Percentiles rank a stretch among this genome's conserved stretches.
These are phyloP conservation scores for Dichotomopilus funicola DNA, from an alignment of 2,329 filamentous ascomycete genomes.

Conservation along the genomic window DNA sequence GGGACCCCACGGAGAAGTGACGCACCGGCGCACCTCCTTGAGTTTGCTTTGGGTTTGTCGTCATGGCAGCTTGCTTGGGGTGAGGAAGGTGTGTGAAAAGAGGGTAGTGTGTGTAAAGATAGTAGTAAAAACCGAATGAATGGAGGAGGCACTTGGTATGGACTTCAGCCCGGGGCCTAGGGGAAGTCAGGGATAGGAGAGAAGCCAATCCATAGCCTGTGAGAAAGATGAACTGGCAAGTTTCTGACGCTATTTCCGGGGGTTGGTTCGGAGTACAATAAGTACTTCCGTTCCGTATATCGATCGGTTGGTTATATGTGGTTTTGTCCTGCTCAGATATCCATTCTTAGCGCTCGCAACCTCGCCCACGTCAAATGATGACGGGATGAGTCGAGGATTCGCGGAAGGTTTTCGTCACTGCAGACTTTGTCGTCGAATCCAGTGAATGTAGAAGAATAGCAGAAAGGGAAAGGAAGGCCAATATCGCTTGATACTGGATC, in stretches of 20 bases:
- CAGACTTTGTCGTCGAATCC: conserved; percentile 2
- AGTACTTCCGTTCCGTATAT: neutral
- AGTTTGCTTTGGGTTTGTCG: conserved; percentile 1
- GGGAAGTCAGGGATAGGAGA: neutral
- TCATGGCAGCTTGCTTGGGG: neutral
- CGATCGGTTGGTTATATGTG: too few species aligned
- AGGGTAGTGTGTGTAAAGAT: too few species aligned
- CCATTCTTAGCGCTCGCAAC: conserved; percentile 21
- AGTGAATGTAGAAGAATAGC: neutral
- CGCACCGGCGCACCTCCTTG: conserved; percentile 8
- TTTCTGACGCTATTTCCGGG: conserved; percentile 4
- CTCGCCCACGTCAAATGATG: conserved; percentile 9
- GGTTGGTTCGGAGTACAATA: neutral
- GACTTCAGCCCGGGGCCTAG: neutral
- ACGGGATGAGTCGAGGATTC: conserved; percentile 15
- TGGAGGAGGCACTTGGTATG: neutral
- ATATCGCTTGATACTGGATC: conserved; percentile 12
- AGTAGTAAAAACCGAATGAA: too few species aligned
- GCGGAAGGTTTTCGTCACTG: conserved; percentile 15
- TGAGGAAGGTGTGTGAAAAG: too few species aligned
- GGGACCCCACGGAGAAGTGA: too few species aligned
- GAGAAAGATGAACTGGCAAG: neutral
- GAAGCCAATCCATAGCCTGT: neutral
- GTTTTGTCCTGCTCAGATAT: conserved; percentile 24
- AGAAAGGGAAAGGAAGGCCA: neutral